Conservation (phyloP, 768 basidiomycete species). For the Boletus sensibilis region DNA sequence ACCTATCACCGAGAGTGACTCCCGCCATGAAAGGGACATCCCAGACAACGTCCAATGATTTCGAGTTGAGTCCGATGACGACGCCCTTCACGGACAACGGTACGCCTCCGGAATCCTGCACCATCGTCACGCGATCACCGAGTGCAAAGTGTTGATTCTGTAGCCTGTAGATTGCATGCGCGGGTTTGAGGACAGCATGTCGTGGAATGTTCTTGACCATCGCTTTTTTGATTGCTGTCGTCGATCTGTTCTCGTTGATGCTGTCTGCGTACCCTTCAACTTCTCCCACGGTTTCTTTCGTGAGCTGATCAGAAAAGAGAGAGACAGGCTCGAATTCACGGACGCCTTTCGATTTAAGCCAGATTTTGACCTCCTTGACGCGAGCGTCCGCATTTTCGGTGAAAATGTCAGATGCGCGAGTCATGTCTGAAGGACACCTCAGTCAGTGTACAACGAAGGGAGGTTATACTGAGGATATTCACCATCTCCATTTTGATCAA, state of each 20-base stretch:
- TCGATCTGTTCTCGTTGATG: conserved; percentile 58
- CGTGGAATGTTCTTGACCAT: conserved; percentile 93
- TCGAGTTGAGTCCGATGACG: conserved; percentile 83
- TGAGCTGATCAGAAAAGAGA: conserved; percentile 86
- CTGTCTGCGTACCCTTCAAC: conserved; percentile 77
- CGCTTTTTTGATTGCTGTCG: conserved; percentile 77
- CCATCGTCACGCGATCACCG: conserved; percentile 95
- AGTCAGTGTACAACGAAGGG: not conserved
- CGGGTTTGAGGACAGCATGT: conserved; percentile 89
- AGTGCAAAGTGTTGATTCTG: conserved; percentile 86
- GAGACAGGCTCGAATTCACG: conserved; percentile 91
- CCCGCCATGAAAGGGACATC: conserved; percentile 96
- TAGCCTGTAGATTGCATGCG: conserved; percentile 84
- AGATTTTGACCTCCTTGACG: conserved; percentile 75
- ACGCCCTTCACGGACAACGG: conserved; percentile 91
- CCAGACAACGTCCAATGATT: conserved; percentile 94
- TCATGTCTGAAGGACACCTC: conserved; percentile 59
- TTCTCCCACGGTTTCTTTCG: conserved; percentile 80
- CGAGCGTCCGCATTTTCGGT: conserved; percentile 61
- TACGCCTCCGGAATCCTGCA: conserved; percentile 91
- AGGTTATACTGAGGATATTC: not conserved
- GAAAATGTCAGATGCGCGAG: conserved; percentile 57
- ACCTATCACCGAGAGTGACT: conserved; percentile 81
- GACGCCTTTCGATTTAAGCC: conserved; percentile 86
- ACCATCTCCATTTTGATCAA: conserved; percentile 79